phyloP scores from a whole-genome alignment of 257 asterid species.

The Salvia hispanica region DNA sequence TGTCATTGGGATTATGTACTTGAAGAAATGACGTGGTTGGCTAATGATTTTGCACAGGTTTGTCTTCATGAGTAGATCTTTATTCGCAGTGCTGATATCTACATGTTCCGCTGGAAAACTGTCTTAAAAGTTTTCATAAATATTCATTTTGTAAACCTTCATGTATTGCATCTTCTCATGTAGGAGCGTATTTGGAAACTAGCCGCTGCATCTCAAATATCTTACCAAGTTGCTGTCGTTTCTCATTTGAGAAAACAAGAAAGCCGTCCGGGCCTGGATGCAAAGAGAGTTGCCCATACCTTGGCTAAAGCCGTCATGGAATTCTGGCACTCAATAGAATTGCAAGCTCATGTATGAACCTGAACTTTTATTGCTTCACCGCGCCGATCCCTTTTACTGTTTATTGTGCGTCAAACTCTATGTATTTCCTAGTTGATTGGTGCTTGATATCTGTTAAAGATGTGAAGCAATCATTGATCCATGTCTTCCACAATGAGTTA shows the following conservation, averaged over 20 bases:
- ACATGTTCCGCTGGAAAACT: conserved; percentile 24
- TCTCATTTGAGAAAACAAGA: conserved; percentile 58
- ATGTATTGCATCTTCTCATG: conserved; percentile 34
- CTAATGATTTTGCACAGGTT: conserved; percentile 99
- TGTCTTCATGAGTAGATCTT: conserved; percentile 24
- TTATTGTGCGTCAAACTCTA: background rate
- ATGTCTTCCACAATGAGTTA: background rate
- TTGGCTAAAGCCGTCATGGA: conserved; percentile 80
- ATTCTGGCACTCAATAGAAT: conserved; percentile 84
- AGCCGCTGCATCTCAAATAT: conserved; percentile 68
- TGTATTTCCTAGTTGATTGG: background rate
- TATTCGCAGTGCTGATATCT: conserved; percentile 1
- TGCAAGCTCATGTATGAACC: conserved; percentile 36
- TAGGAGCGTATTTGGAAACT: conserved; percentile 94
- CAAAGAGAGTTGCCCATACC: conserved; percentile 61
- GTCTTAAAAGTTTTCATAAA: background rate
- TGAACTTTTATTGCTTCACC: background rate
- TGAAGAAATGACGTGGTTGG: conserved; percentile 96
- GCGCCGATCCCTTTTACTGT: conserved; percentile 18
- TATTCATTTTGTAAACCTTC: conserved; percentile 25
- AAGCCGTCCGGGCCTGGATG: conserved; percentile 44
- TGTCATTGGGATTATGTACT: conserved; percentile 94
- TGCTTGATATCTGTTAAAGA: background rate
- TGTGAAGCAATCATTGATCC: conserved; percentile 11
- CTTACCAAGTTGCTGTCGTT: conserved; percentile 55